These are phyloP conservation scores for Saksenaea oblongispora DNA, from an alignment of 371 early-diverging fungal species.

Conservation along the genomic window DNA sequence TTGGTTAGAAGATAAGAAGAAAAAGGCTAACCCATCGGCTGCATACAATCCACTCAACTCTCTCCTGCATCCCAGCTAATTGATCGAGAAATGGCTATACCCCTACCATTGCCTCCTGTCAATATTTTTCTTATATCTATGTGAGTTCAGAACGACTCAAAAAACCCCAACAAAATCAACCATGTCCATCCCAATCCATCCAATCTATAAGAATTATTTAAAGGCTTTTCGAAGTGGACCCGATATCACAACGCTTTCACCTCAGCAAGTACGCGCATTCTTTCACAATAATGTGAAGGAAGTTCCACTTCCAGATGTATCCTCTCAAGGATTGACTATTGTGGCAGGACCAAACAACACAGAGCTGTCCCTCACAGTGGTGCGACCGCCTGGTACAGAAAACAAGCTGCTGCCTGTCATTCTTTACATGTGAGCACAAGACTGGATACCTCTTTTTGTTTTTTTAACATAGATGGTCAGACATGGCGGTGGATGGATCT, in stretches of 20 bases:
- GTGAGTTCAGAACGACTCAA: no score
- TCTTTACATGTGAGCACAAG: constrained; percentile 16
- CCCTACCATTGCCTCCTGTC: no score
- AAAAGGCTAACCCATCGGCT: no score
- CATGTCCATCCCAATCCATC: background rate
- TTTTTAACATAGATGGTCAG: background rate
- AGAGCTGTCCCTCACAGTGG: background rate
- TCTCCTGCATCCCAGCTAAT: background rate
- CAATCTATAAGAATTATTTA: background rate
- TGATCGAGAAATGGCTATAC: background rate
- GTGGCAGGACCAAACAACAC: background rate
- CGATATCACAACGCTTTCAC: background rate
- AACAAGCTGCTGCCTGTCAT: constrained; percentile 17
- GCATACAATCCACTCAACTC: background rate
- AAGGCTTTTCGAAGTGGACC: background rate
- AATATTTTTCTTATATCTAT: no score
- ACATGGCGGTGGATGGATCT: constrained; percentile 17
- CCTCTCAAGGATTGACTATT: background rate
- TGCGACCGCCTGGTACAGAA: constrained; percentile 20
- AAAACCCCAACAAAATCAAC: background rate
- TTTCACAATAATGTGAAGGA: background rate
- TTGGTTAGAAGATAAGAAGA: no score
- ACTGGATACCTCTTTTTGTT: background rate
- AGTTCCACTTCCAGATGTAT: background rate
- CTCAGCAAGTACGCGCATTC: background rate